These are phyloP conservation scores for Hanseniaspora uvarum DNA, from an alignment of 1,139 yeast species.

Conservation along the genomic window DNA sequence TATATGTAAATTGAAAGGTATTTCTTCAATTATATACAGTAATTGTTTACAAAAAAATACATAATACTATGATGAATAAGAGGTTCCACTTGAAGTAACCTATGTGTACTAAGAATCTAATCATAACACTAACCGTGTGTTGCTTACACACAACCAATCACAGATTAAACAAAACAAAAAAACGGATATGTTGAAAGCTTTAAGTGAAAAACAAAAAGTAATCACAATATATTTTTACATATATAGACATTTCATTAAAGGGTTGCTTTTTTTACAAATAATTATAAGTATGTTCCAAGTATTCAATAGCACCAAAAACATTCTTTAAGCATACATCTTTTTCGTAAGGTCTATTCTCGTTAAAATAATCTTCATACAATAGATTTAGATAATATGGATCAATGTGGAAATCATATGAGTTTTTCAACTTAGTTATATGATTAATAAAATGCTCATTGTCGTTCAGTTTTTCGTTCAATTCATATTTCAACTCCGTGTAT, in stretches of 20 bases:
- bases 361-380: background rate
- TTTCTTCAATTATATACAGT: no score
- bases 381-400: slow-evolving; percentile 2
- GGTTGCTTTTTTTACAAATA: background rate
- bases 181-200: background rate
- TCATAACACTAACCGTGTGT: background rate
- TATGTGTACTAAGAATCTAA: no score
- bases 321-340: background rate
- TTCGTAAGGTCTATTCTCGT: slow-evolving; percentile 1
- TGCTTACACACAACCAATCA: background rate
- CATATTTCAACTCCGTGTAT: background rate
- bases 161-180: background rate
- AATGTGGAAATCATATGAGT: background rate
- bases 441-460: background rate
- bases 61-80: no score
- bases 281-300: background rate
- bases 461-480: background rate
- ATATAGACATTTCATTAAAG: no score
- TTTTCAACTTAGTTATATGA: background rate
- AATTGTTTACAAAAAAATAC: no score
- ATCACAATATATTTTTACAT: background rate
- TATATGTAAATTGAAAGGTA: background rate
- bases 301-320: background rate
- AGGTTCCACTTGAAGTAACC: no score
- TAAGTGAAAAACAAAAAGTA: background rate